A percentile compares a stretch with the other conserved stretches of the same genome.
phyloP scores from a whole-genome alignment of 2,329 filamentous ascomycete species.

The Thielaviopsis ethacetica region DNA sequence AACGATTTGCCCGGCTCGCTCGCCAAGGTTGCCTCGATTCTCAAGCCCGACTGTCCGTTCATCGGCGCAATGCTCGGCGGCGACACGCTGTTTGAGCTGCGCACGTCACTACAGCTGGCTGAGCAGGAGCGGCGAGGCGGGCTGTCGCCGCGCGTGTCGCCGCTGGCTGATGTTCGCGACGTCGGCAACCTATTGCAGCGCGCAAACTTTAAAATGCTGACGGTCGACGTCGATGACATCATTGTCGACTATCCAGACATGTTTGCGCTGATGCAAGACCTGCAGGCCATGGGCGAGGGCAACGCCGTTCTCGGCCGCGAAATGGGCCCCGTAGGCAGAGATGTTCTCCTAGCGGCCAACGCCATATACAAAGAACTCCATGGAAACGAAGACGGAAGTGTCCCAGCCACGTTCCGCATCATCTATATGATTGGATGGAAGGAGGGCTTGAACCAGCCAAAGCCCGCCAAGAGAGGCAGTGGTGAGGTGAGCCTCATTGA shows the following conservation, averaged over 20 bases:
- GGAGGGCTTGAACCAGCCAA: conserved; percentile 58
- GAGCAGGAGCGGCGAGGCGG: conserved; percentile 85
- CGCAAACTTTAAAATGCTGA: conserved; percentile 88
- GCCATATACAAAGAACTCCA: conserved; percentile 80
- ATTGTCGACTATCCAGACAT: conserved; percentile 84
- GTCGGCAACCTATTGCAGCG: conserved; percentile 73
- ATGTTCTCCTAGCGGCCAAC: conserved; percentile 75
- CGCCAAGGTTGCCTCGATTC: conserved; percentile 65
- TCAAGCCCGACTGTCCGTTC: conserved; percentile 85
- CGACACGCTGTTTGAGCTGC: conserved; percentile 83
- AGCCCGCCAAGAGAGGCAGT: conserved; percentile 69
- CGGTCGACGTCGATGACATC: conserved; percentile 94
- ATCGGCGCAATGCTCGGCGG: conserved; percentile 94
- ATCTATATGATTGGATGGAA: conserved; percentile 99
- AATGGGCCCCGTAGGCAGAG: conserved; percentile 57
- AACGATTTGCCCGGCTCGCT: conserved; percentile 84
- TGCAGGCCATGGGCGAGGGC: conserved; percentile 91
- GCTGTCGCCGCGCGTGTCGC: conserved; percentile 78
- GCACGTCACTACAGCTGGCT: conserved; percentile 82
- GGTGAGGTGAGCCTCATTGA: conserved; percentile 83
- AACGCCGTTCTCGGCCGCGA: conserved; percentile 81
- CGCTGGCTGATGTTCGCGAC: conserved; percentile 80
- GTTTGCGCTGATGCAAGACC: conserved; percentile 80
- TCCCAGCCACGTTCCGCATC: conserved; percentile 84
- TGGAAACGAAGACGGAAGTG: conserved; percentile 57